phyloP scores from a whole-genome alignment of 2,329 filamentous ascomycete genomes.

The Pestalotiopsis sp. region DNA sequence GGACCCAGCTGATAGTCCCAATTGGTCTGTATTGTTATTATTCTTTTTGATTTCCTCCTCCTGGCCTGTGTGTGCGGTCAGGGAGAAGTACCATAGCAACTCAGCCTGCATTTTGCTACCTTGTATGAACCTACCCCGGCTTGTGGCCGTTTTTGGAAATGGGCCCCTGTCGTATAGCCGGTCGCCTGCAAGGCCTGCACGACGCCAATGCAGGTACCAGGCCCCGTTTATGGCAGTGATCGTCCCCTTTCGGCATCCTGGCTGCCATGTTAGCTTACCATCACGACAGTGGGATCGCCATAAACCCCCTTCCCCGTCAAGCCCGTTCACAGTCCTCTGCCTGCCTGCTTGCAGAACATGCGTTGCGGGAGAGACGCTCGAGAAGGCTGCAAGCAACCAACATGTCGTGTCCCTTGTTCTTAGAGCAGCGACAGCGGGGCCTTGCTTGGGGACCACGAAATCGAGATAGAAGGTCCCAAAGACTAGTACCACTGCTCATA shows the following conservation, averaged over 20 bases:
- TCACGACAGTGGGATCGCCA: slow-evolving; percentile 5
- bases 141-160: slow-evolving; percentile 5
- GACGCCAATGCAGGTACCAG: slow-evolving; percentile 11
- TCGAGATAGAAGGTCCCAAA: slow-evolving; percentile 3
- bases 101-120: not conserved
- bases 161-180: not conserved
- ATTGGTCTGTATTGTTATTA: not conserved
- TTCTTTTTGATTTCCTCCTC: not conserved
- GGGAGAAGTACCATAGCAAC: not conserved
- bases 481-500: not conserved
- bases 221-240: slow-evolving; percentile 4
- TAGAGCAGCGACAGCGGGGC: not conserved
- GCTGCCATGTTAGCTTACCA: not conserved
- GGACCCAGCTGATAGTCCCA: not conserved
- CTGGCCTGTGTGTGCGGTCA: not conserved
- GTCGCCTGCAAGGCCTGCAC: not conserved
- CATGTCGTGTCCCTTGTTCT: not conserved
- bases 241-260: slow-evolving; percentile 2
- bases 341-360: not conserved
- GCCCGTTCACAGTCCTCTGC: not conserved
- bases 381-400: too few species aligned
- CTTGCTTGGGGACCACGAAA: not conserved
- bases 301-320: not conserved
- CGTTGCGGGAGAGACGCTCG: too few species aligned
- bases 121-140: not conserved